Percentiles rank a stretch among this genome's conserved stretches.
phyloP scores from a whole-genome alignment of 495 filamentous ascomycete species.

The Amniculicola lignicola region DNA sequence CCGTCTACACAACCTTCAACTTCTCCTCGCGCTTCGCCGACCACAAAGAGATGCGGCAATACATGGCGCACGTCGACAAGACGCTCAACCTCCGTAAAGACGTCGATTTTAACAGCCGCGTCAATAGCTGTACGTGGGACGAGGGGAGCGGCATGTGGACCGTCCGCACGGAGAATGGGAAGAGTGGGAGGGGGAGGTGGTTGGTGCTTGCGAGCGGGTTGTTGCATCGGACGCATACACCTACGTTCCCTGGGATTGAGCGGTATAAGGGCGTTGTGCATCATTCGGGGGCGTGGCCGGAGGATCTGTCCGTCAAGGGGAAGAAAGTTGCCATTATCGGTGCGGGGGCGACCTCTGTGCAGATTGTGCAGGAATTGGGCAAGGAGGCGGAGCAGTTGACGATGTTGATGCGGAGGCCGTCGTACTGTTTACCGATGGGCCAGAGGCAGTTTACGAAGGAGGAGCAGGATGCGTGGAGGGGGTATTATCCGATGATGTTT shows the following conservation, averaged over 20 bases:
- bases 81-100: conserved; percentile 31
- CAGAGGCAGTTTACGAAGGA: conserved; percentile 12
- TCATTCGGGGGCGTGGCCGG: conserved; percentile 22
- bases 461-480: conserved; percentile 12
- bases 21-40: conserved; percentile 32
- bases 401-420: conserved; percentile 19
- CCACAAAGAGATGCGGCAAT: conserved; percentile 32
- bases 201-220: conserved; percentile 21
- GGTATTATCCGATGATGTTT: conserved; percentile 15
- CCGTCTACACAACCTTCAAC: conserved; percentile 32
- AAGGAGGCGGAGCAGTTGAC: conserved; percentile 23
- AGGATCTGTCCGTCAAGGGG: conserved; percentile 17
- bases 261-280: conserved; percentile 17
- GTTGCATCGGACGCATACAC: conserved; percentile 4
- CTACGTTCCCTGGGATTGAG: conserved; percentile 17
- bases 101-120: conserved; percentile 27
- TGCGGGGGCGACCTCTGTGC: conserved; percentile 28
- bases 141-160: conserved; percentile 24
- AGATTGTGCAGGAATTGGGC: conserved; percentile 23
- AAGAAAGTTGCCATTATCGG: conserved; percentile 33
- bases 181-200: conserved; percentile 12
- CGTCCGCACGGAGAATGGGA: conserved; percentile 27
- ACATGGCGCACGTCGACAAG: conserved; percentile 39
- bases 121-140: conserved; percentile 34
- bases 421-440: conserved; percentile 23